phyloP scores from a whole-genome alignment of 2,329 filamentous ascomycete genomes.

The Ophiognomonia clavigignenti-juglandacearum region DNA sequence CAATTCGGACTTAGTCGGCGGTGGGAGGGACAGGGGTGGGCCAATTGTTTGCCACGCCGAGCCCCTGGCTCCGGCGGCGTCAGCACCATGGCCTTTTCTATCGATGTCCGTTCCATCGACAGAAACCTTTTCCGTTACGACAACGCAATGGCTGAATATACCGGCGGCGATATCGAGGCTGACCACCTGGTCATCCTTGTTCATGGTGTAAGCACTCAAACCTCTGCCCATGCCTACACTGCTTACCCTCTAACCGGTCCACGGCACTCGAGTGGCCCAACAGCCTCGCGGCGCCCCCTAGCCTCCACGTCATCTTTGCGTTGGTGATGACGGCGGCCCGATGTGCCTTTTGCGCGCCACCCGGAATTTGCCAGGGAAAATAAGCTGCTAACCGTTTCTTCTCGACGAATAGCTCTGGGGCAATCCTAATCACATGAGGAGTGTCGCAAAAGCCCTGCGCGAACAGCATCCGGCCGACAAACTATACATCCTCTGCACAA shows the following conservation, averaged over 20 bases:
- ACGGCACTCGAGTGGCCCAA: neutral
- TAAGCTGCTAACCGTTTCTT: neutral
- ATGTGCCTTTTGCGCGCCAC: too few relatives aligned
- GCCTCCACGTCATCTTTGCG: too few relatives aligned
- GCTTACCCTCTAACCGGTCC: neutral
- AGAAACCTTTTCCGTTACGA: constrained; percentile 27
- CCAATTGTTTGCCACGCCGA: neutral
- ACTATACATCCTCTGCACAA: constrained; percentile 66
- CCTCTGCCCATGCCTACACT: too few relatives aligned
- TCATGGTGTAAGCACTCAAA: constrained; percentile 57
- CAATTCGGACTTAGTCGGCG: constrained; percentile 6
- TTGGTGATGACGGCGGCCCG: too few relatives aligned
- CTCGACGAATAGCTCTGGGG: constrained; percentile 60
- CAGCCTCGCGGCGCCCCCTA: too few relatives aligned
- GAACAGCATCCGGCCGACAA: constrained; percentile 55
- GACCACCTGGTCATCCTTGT: constrained; percentile 74
- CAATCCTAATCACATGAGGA: constrained; percentile 67
- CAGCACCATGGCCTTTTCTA: constrained; percentile 24
- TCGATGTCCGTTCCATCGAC: constrained; percentile 26
- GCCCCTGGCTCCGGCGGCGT: neutral
- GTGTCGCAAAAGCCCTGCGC: constrained; percentile 61
- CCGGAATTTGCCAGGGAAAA: neutral
- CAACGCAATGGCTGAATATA: constrained; percentile 37
- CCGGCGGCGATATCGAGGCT: constrained; percentile 48
- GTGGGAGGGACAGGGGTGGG: neutral